phyloP scores from a whole-genome alignment of 106 monocot species.

The Allium sativum region DNA sequence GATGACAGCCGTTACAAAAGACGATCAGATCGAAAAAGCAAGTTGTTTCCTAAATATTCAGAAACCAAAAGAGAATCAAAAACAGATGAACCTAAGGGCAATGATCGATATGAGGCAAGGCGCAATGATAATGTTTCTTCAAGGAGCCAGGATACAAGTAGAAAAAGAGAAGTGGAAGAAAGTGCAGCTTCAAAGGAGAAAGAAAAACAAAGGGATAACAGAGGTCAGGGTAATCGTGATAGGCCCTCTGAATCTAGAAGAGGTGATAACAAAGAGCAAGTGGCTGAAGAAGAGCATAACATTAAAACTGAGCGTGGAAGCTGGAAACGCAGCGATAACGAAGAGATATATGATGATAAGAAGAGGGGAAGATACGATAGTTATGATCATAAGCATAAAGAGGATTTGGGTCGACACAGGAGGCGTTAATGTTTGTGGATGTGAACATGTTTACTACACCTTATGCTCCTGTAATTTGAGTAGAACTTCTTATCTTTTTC shows the following conservation, averaged over 20 bases:
- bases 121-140: not conserved
- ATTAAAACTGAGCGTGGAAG: conserved; percentile 3
- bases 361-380: conserved; percentile 17
- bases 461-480: too few relatives aligned
- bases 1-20: conserved; percentile 1
- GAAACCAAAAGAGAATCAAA: not conserved
- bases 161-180: conserved; percentile 7
- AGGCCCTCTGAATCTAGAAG: conserved; percentile 1
- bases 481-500: too few relatives aligned
- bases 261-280: not conserved
- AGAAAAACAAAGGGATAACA: conserved; percentile 10
- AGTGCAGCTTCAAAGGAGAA: conserved; percentile 4
- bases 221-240: not conserved
- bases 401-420: conserved; percentile 13
- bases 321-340: conserved; percentile 7
- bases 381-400: conserved; percentile 3
- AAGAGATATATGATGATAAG: conserved; percentile 6
- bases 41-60: not conserved
- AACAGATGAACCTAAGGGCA: not conserved
- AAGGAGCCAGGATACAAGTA: not conserved
- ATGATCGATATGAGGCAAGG: not conserved
- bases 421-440: not conserved
- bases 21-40: not conserved
- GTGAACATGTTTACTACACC: too few relatives aligned
- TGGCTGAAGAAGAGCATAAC: conserved; percentile 5